A percentile compares a stretch with the other conserved stretches of the same genome.
phyloP scores from a whole-genome alignment of 2,329 filamentous ascomycete species.

The Claviceps sp. region DNA sequence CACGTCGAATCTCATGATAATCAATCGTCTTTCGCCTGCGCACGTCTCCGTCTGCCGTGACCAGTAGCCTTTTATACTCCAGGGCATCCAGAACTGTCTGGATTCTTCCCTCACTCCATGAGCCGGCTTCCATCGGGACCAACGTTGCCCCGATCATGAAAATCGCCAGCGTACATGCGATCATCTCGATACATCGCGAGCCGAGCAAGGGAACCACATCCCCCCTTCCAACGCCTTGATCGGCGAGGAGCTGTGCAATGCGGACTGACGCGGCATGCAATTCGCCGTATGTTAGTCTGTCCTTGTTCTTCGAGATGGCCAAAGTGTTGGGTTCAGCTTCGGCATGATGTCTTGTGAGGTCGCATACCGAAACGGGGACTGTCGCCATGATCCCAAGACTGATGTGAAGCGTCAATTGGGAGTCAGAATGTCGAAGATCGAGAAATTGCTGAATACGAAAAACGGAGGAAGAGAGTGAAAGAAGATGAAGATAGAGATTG shows the following conservation, averaged over 20 bases:
- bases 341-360: neutral
- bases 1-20: neutral
- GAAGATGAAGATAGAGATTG: neutral
- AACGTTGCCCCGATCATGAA: neutral
- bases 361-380: neutral
- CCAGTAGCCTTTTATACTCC: neutral
- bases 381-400: neutral
- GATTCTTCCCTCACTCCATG: constrained; percentile 4
- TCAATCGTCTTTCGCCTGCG: neutral
- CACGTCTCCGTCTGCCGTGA: neutral
- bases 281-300: neutral
- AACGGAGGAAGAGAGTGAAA: neutral
- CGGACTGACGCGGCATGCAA: neutral
- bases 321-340: neutral
- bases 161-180: constrained; percentile 1
- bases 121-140: constrained; percentile 4
- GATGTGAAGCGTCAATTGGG: neutral
- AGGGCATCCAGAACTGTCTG: neutral
- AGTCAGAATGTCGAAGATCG: neutral
- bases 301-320: neutral
- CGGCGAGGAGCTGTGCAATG: neutral
- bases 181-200: constrained; percentile 2
- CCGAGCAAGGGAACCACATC: constrained; percentile 3
- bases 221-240: neutral
- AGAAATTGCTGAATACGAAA: neutral